phyloP scores from a whole-genome alignment of 2,329 filamentous ascomycete species.

The Tolypocladium guangdongense region DNA sequence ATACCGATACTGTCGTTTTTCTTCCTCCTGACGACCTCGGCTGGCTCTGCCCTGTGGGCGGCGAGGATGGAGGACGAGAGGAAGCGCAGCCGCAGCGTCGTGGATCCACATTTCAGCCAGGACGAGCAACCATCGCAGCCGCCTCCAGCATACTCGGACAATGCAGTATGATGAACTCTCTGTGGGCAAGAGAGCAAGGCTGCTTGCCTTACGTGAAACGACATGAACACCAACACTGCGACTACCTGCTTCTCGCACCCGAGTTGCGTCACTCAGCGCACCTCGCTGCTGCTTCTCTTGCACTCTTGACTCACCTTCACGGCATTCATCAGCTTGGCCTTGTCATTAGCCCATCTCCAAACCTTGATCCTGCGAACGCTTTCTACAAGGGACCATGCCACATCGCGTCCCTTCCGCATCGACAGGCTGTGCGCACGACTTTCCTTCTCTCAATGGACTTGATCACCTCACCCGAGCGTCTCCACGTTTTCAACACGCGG shows the following conservation, averaged over 20 bases:
- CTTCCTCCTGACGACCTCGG: slow-evolving; percentile 79
- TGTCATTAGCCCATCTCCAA: neutral
- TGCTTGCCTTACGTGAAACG: neutral
- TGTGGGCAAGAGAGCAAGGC: too few relatives aligned
- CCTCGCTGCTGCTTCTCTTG: neutral
- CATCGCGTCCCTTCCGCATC: neutral
- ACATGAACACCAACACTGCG: neutral
- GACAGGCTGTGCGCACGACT: neutral
- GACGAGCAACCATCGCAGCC: slow-evolving; percentile 9
- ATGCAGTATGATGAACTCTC: slow-evolving; percentile 2
- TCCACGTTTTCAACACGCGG: neutral
- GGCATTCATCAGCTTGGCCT: neutral
- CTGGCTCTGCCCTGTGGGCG: slow-evolving; percentile 79
- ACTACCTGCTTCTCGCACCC: neutral
- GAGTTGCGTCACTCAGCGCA: neutral
- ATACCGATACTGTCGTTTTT: slow-evolving; percentile 87
- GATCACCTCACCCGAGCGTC: neutral
- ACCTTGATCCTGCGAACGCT: neutral
- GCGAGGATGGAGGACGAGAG: slow-evolving; percentile 59
- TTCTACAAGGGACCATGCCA: neutral
- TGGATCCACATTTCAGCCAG: slow-evolving; percentile 5
- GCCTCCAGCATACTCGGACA: slow-evolving; percentile 19
- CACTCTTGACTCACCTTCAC: neutral
- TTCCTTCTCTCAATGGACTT: neutral
- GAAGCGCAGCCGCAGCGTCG: slow-evolving; percentile 5